Evolutionary conservation across 2,329 filamentous ascomycete species (phyloP).

Genomic region (Ascochyta lentis): DNA sequence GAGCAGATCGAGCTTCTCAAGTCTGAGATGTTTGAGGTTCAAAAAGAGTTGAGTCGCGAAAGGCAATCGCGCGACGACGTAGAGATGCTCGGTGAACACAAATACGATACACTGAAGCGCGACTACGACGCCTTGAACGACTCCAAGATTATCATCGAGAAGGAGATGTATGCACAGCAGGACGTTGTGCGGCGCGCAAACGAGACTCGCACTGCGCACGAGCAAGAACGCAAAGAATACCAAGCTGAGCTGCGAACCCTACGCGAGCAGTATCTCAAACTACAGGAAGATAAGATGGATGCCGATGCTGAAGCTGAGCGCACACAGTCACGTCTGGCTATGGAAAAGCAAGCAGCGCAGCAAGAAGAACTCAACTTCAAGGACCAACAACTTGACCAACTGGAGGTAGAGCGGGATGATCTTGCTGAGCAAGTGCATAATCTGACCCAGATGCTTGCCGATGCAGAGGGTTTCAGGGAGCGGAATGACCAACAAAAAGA

Average conservation of each 20-base stretch:
- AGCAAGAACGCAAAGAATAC: slow-evolving; percentile 88
- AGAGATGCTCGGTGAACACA: slow-evolving; percentile 87
- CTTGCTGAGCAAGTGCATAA: slow-evolving; percentile 82
- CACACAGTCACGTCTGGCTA: slow-evolving; percentile 76
- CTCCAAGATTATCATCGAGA: slow-evolving; percentile 95
- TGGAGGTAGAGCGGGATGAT: slow-evolving; percentile 78
- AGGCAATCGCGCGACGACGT: slow-evolving; percentile 94
- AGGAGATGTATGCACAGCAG: slow-evolving; percentile 95
- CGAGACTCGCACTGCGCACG: slow-evolving; percentile 78
- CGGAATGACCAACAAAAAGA: slow-evolving; percentile 95
- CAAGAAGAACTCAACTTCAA: slow-evolving; percentile 82
- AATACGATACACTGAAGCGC: slow-evolving; percentile 79
- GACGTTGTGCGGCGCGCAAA: slow-evolving; percentile 86
- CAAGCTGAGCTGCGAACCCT: slow-evolving; percentile 84
- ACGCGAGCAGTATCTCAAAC: slow-evolving; percentile 80
- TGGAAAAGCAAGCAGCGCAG: slow-evolving; percentile 79
- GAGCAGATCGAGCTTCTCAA: slow-evolving; percentile 88
- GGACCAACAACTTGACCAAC: slow-evolving; percentile 75
- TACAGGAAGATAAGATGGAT: slow-evolving; percentile 84
- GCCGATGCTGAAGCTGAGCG: slow-evolving; percentile 83
- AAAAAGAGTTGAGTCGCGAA: slow-evolving; percentile 88
- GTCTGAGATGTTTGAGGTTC: slow-evolving; percentile 79
- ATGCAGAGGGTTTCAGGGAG: slow-evolving; percentile 86
- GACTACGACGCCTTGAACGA: slow-evolving; percentile 89
- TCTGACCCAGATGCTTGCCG: slow-evolving; percentile 83